A percentile compares a stretch with the other conserved stretches of the same genome.
Conservation (phyloP, 2,329 filamentous ascomycete genomes). For the Lomentospora prolificans region DNA sequence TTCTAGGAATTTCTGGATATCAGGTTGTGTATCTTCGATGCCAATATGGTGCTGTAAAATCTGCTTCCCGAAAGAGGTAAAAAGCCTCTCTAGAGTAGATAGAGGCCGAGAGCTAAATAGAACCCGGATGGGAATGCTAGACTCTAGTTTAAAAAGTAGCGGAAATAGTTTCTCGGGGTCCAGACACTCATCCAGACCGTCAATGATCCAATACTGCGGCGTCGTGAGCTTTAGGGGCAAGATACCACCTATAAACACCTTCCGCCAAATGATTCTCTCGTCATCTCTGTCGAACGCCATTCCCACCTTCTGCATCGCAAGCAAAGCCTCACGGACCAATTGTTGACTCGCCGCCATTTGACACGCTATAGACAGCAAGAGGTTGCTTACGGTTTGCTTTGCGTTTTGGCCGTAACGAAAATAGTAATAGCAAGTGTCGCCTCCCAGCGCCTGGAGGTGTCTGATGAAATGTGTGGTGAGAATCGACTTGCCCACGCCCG, state of each 20-base stretch:
- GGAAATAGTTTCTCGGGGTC: background rate
- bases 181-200: background rate
- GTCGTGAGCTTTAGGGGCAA: background rate
- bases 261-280: background rate
- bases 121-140: background rate
- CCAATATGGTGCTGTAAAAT: background rate
- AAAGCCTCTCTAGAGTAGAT: background rate
- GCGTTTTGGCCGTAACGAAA: background rate
- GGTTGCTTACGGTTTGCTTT: background rate
- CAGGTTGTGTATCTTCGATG: background rate
- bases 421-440: background rate
- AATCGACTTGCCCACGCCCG: background rate
- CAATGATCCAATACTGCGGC: background rate
- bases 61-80: background rate
- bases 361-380: background rate
- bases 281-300: background rate
- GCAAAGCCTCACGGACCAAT: background rate
- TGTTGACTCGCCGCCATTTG: background rate
- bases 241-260: background rate
- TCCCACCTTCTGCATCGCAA: background rate
- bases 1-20: background rate
- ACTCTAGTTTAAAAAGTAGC: background rate
- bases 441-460: background rate
- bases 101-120: background rate
- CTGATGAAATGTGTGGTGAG: background rate